phyloP scores from a whole-genome alignment of 2,329 filamentous ascomycete genomes.

The Hypocrella siamensis region DNA sequence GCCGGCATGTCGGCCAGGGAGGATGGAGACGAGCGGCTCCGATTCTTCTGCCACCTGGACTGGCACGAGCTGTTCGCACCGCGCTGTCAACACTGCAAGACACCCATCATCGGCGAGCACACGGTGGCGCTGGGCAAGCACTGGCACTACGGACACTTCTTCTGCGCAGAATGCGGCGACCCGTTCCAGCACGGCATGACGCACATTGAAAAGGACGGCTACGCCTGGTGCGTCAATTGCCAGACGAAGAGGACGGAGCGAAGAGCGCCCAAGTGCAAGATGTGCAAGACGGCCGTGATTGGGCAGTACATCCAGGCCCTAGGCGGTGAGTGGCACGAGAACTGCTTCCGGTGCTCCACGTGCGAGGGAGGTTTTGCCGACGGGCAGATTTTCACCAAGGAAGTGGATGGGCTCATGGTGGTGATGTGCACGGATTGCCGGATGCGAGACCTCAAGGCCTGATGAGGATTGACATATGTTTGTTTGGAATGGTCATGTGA shows the following conservation, averaged over 20 bases:
- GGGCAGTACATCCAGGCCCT: constrained; percentile 83
- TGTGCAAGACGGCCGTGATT: constrained; percentile 70
- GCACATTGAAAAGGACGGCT: constrained; percentile 87
- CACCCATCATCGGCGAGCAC: constrained; percentile 89
- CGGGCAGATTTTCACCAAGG: constrained; percentile 47
- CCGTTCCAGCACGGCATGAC: constrained; percentile 63
- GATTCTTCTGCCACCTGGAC: constrained; percentile 97
- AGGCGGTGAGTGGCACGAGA: constrained; percentile 83
- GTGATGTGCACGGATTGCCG: constrained; percentile 48
- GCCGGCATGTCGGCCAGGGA: constrained; percentile 50
- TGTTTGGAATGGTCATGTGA: too few species aligned
- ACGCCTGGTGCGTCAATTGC: constrained; percentile 89
- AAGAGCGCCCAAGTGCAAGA: constrained; percentile 73
- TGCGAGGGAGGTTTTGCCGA: constrained; percentile 47
- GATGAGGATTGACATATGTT: constrained; percentile 8
- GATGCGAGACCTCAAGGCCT: constrained; percentile 41
- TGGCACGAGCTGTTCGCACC: constrained; percentile 92
- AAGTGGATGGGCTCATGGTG: constrained; percentile 30
- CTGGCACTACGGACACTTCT: constrained; percentile 97
- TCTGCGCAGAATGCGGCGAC: constrained; percentile 96
- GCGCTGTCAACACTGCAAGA: constrained; percentile 89
- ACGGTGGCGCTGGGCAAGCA: constrained; percentile 87
- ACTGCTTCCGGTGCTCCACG: constrained; percentile 69
- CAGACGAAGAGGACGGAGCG: constrained; percentile 86
- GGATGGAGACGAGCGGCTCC: constrained; percentile 56